These are phyloP conservation scores for Potentilla sterilis DNA, from an alignment of 306 rosid genomes.

Conservation along the genomic window DNA sequence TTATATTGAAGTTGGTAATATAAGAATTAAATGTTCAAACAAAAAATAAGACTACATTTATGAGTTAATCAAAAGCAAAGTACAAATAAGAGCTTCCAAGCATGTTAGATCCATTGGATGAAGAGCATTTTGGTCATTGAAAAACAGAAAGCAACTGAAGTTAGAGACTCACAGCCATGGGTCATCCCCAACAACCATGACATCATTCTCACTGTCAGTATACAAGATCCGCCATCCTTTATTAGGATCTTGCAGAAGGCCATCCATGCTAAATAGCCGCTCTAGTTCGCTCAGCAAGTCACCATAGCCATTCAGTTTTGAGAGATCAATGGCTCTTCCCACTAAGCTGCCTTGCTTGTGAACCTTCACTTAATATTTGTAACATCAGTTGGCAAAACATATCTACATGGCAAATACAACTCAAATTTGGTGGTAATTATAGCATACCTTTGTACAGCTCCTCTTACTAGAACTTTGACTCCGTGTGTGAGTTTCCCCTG, in stretches of 20 bases:
- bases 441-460: constrained; percentile 93
- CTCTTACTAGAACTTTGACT: constrained; percentile 63
- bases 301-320: constrained; percentile 67
- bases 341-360: constrained; percentile 99
- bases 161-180: constrained; percentile 80
- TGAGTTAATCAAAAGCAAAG: neutral
- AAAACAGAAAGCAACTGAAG: neutral
- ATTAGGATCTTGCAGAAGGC: constrained; percentile 69
- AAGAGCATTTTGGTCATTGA: neutral
- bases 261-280: constrained; percentile 93
- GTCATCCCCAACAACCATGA: constrained; percentile 97
- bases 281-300: constrained; percentile 82
- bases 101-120: neutral
- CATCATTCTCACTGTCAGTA: constrained; percentile 89
- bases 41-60: neutral
- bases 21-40: neutral
- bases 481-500: constrained; percentile 45
- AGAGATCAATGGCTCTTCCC: constrained; percentile 96
- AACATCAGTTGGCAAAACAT: constrained; percentile 50
- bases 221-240: constrained; percentile 90
- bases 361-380: constrained; percentile 74
- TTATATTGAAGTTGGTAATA: neutral
- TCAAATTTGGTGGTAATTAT: constrained; percentile 43
- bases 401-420: constrained; percentile 40
- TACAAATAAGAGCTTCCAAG: neutral